phyloP scores from a whole-genome alignment of 164 flowering plant genomes.

The Aristolochia californica region DNA sequence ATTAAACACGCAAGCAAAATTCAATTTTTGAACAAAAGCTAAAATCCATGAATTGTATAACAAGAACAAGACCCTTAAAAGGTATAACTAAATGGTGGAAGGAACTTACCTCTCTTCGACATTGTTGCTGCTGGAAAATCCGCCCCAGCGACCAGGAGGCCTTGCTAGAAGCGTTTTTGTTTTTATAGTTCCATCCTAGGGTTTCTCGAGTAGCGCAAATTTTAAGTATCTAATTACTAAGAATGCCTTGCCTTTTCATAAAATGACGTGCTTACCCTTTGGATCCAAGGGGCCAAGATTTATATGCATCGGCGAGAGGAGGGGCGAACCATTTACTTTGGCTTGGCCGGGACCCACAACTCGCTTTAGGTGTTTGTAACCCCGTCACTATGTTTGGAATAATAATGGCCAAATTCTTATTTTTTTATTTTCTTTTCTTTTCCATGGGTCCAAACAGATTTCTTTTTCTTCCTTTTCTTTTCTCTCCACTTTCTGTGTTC shows the following conservation, averaged over 20 bases:
- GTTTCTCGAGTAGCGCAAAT: neutral
- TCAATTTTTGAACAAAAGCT: neutral
- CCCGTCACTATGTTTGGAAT: too few relatives aligned
- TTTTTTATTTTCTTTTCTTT: too few relatives aligned
- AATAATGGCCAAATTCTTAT: too few relatives aligned
- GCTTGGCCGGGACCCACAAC: too few relatives aligned
- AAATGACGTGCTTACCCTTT: neutral
- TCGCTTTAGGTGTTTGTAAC: too few relatives aligned
- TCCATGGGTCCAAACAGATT: too few relatives aligned
- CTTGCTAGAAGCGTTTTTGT: neutral
- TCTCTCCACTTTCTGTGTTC: too few relatives aligned
- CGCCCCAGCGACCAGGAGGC: neutral
- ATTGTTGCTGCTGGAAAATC: neutral
- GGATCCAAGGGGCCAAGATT: neutral
- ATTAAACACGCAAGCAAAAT: neutral
- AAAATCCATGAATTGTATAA: neutral
- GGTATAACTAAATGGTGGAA: neutral
- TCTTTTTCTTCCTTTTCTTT: too few relatives aligned
- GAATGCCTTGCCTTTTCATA: neutral
- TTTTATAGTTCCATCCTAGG: neutral
- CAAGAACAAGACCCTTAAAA: neutral
- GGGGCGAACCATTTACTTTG: too few relatives aligned
- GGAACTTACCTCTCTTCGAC: constrained; percentile 12
- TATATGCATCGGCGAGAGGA: too few relatives aligned
- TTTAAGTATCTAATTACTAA: neutral